phyloP scores from a whole-genome alignment of 2,329 filamentous ascomycete species.

The Aspergillus sojae region DNA sequence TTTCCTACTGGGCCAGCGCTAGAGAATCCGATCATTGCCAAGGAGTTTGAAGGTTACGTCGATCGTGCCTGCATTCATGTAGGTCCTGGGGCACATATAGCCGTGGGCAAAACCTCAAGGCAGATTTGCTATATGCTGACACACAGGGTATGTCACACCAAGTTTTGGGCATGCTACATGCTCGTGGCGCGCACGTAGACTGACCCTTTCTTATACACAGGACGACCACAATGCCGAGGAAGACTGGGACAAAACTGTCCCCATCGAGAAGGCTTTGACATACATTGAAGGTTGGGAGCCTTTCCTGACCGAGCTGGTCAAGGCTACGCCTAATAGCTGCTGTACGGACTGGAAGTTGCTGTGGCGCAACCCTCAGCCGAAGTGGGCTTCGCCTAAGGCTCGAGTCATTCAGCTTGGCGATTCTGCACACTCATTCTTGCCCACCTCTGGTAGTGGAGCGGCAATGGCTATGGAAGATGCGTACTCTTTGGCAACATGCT shows the following conservation, averaged over 20 bases:
- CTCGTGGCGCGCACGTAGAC: no score
- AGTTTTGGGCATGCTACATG: no score
- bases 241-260: not conserved
- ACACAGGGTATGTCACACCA: conserved; percentile 1
- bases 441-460: not conserved
- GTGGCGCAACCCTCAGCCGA: not conserved
- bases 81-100: conserved; percentile 10
- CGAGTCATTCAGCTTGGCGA: conserved; percentile 10
- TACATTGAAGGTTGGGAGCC: not conserved
- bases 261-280: not conserved
- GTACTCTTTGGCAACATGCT: conserved; percentile 11
- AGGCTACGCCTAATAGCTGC: not conserved
- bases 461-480: conserved; percentile 14
- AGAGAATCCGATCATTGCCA: conserved; percentile 4
- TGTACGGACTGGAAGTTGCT: not conserved
- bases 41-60: not conserved
- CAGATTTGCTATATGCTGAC: conserved; percentile 8
- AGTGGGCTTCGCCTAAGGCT: not conserved
- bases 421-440: conserved; percentile 9
- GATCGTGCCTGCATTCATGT: conserved; percentile 1
- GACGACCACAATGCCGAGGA: not conserved
- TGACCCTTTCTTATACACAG: not conserved
- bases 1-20: conserved; percentile 2
- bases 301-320: not conserved
- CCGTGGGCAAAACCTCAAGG: not conserved